These are phyloP conservation scores for Hyaloscypha bicolor DNA, from an alignment of 495 filamentous ascomycete genomes.

Conservation along the genomic window DNA sequence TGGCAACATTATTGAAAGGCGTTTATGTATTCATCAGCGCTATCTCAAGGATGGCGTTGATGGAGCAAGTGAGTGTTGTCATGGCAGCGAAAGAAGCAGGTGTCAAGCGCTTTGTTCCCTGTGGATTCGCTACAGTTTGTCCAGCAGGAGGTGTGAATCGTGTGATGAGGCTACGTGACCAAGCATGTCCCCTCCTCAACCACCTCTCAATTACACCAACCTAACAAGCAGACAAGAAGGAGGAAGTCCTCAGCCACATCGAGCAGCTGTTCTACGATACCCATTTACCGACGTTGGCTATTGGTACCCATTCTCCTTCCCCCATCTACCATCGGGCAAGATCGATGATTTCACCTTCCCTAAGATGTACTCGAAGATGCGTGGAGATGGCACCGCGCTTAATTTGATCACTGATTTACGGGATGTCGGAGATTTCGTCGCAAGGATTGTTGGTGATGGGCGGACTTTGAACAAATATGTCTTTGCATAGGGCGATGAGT, in stretches of 20 bases:
- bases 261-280: conserved; percentile 55
- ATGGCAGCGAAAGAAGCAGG: conserved; percentile 57
- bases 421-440: conserved; percentile 60
- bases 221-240: conserved; percentile 44
- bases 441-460: conserved; percentile 54
- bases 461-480: conserved; percentile 62
- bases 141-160: conserved; percentile 48
- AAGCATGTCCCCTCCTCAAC: conserved; percentile 33
- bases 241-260: conserved; percentile 58
- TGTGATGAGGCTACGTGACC: conserved; percentile 32
- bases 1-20: conserved; percentile 43
- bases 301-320: conserved; percentile 60
- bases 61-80: conserved; percentile 53
- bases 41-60: conserved; percentile 50
- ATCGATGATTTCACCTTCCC: conserved; percentile 47
- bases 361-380: conserved; percentile 46
- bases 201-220: not conserved
- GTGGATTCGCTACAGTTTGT: conserved; percentile 51
- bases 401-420: conserved; percentile 55
- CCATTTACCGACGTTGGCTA: conserved; percentile 64
- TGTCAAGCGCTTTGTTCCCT: conserved; percentile 61
- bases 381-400: conserved; percentile 52
- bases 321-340: conserved; percentile 53
- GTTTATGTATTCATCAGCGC: conserved; percentile 56
- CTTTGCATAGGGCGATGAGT: conserved; percentile 52